Evolutionary conservation across 2,329 filamentous ascomycete species (phyloP).

Genomic region (Scytalidium lignicola): DNA sequence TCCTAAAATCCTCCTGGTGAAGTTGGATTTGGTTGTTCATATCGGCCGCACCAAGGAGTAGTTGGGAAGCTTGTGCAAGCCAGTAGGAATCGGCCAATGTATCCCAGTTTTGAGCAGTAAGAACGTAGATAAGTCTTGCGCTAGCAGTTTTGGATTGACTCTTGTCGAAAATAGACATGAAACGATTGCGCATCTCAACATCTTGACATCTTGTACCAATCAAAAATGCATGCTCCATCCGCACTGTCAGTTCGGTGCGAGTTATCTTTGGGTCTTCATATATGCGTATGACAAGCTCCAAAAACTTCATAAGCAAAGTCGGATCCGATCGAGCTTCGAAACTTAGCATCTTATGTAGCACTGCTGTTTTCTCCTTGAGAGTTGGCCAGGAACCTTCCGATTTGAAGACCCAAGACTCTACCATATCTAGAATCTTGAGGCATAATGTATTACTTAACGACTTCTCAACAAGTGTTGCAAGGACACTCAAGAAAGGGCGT

Average conservation of each 20-base stretch:
- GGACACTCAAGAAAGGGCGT: slow-evolving; percentile 87
- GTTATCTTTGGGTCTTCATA: slow-evolving; percentile 98
- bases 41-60: slow-evolving; percentile 87
- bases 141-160: slow-evolving; percentile 90
- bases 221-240: slow-evolving; percentile 96
- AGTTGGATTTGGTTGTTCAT: slow-evolving; percentile 74
- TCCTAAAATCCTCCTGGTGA: slow-evolving; percentile 77
- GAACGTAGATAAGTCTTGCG: slow-evolving; percentile 81
- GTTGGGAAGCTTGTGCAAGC: slow-evolving; percentile 89
- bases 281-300: slow-evolving; percentile 93
- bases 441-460: slow-evolving; percentile 83
- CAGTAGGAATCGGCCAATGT: slow-evolving; percentile 92
- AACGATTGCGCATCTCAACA: slow-evolving; percentile 93
- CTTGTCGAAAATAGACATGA: slow-evolving; percentile 93
- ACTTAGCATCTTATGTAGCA: slow-evolving; percentile 97
- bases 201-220: slow-evolving; percentile 91
- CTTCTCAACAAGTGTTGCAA: slow-evolving; percentile 93
- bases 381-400: slow-evolving; percentile 95
- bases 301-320: slow-evolving; percentile 84
- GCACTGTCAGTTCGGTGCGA: slow-evolving; percentile 88
- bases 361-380: slow-evolving; percentile 96
- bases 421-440: slow-evolving; percentile 88
- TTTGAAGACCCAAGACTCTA: slow-evolving; percentile 93
- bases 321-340: slow-evolving; percentile 84
- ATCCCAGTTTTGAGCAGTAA: slow-evolving; percentile 95